These are phyloP conservation scores for Lachnellula willkommii DNA, from an alignment of 2,329 filamentous ascomycete genomes.

Conservation along the genomic window DNA sequence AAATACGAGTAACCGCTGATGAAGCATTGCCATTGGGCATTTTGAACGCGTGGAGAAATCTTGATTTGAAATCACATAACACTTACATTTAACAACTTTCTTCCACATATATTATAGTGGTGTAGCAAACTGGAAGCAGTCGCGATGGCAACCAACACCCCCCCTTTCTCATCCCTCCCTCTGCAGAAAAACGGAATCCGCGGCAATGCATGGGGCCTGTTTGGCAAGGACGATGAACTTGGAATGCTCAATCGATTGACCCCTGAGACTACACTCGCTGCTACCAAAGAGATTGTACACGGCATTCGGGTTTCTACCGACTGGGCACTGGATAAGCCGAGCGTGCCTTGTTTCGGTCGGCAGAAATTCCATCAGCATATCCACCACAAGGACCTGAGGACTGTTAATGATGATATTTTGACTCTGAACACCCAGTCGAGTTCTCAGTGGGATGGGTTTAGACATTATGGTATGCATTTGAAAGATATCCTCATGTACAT, in stretches of 20 bases:
- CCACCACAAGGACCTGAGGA: conserved; percentile 19
- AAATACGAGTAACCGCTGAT: too few relatives aligned
- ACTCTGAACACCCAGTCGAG: conserved; percentile 41
- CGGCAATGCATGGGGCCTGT: conserved; percentile 40
- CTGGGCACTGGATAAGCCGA: conserved; percentile 14
- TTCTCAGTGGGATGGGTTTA: conserved; percentile 43
- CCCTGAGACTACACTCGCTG: conserved; percentile 35
- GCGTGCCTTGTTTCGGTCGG: conserved; percentile 28
- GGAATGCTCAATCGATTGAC: conserved; percentile 43
- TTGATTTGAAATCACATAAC: too few relatives aligned
- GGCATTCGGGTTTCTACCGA: conserved; percentile 40
- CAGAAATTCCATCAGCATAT: conserved; percentile 28
- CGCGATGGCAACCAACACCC: conserved; percentile 11
- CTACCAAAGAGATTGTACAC: conserved; percentile 36
- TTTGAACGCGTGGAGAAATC: too few relatives aligned
- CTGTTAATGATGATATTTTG: conserved; percentile 24
- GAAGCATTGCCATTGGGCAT: too few relatives aligned
- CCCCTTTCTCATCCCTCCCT: conserved; percentile 38
- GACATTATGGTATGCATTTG: conserved; percentile 31
- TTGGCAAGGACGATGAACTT: conserved; percentile 39
- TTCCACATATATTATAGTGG: too few relatives aligned
- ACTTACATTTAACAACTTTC: too few relatives aligned
- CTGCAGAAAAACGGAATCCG: conserved; percentile 36
- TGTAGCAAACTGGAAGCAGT: not conserved
- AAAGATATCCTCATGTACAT: not conserved